phyloP scores from a whole-genome alignment of 2,329 filamentous ascomycete species.

The Blumeriella jaapii region DNA sequence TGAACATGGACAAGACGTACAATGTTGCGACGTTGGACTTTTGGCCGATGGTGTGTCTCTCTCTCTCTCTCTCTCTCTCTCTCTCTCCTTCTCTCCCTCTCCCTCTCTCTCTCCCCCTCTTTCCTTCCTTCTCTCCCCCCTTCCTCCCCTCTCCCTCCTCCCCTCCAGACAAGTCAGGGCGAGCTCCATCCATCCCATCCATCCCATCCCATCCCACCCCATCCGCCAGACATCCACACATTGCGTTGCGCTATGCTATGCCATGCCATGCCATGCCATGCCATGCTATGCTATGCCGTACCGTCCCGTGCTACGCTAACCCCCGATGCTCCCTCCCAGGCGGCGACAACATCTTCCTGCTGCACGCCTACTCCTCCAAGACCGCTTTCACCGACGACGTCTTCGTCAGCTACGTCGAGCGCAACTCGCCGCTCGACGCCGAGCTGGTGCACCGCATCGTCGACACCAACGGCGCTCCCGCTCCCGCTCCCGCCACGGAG shows the following conservation, averaged over 20 bases:
- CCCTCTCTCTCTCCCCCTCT: background rate
- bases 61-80: background rate
- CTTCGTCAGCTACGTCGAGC: slow-evolving; percentile 37
- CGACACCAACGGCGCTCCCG: too few species aligned
- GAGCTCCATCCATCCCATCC: background rate
- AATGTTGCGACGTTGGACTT: slow-evolving; percentile 52
- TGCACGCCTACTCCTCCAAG: slow-evolving; percentile 31
- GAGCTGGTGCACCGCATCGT: slow-evolving; percentile 7
- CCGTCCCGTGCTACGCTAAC: background rate
- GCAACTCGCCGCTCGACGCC: slow-evolving; percentile 11
- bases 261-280: background rate
- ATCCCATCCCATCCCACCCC: too few species aligned
- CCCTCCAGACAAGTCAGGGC: too few species aligned
- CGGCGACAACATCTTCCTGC: slow-evolving; percentile 48
- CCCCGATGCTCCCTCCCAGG: slow-evolving; percentile 18
- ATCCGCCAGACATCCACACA: too few species aligned
- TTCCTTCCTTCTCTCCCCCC: too few species aligned
- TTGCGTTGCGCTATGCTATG: background rate
- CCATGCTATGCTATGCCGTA: background rate
- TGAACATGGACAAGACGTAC: slow-evolving; percentile 39
- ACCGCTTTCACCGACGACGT: slow-evolving; percentile 45
- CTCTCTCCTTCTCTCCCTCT: background rate
- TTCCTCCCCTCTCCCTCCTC: background rate
- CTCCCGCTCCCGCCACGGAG: too few species aligned
- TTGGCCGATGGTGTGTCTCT: slow-evolving; percentile 32